Evolutionary conservation across 176 grass and related monocot genomes (phyloP), one percentile per base, ranked within the genome.

Genomic region (Pontederia paniculata): DNA sequence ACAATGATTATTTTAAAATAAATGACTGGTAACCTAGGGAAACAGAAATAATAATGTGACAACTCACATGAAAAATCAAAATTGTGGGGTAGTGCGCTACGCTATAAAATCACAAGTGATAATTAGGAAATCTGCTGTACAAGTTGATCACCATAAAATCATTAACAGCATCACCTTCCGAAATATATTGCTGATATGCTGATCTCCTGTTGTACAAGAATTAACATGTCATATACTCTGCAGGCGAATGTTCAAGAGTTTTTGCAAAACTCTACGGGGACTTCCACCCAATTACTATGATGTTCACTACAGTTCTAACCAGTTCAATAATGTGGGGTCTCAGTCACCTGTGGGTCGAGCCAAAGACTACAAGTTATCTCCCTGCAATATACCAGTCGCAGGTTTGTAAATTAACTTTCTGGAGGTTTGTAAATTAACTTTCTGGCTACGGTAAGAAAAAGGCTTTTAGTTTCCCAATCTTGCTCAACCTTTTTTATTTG

Each of bases 301-400:
- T 82, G 79, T 70, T 19, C 48, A 72, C 10, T 81, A 78, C 74
- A 37, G 28, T 37, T 73, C 83, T 43, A 75, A 65, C 54, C 77
- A 71, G 49, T 75, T 69, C 53, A 72, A 76, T 52, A 9, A 70
- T 68, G 52, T 44, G 48, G 47, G 64, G 74, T 74, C 57, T 66
- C 70, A 78, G 28, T 74, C 70, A 37, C 58, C 25, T 52, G 72
- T 65, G 48, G 67, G 54, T 72, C 63, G 61, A 54, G 57, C 73
- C 37, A 57, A 74, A 73, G 49, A 73, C 71, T 17, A 19, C 48
- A 77, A 62, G 41, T 52, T 1, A 17, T 55, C 79, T 48, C 73
- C 73, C 13, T 74, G 63, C 62, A 84, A 63, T 59, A 73, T 67
- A 0, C 70, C 80, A 63, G 45, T 51, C 71, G 46, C 71, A 44